Conservation (phyloP, 2,329 filamentous ascomycete species). For the Blastomyces parvus region DNA sequence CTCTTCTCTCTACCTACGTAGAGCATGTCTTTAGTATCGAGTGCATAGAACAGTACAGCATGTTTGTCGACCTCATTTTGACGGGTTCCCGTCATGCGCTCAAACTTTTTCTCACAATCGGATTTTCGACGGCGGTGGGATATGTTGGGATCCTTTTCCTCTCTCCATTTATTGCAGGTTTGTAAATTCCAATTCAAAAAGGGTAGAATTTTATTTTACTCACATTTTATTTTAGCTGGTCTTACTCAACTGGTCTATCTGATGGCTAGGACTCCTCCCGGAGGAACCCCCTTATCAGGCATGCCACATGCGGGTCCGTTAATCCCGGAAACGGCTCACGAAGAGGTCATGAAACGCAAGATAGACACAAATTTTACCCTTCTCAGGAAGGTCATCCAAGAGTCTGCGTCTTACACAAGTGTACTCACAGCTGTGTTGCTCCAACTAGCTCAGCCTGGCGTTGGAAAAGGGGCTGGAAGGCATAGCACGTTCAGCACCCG, state of each 20-base stretch:
- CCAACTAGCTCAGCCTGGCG: conserved; percentile 22
- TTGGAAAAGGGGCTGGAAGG: conserved; percentile 21
- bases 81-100: not conserved
- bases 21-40: not conserved
- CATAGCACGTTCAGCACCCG: conserved; percentile 22
- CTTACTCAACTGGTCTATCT: not conserved
- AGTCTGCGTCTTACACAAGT: conserved; percentile 4
- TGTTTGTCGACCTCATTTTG: not conserved
- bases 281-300: not conserved
- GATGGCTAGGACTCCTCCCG: not conserved
- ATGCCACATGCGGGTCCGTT: not conserved
- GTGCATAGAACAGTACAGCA: not conserved
- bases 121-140: not conserved
- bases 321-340: not conserved
- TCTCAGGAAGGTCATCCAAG: not conserved
- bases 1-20: not conserved
- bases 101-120: not conserved
- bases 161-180: conserved; percentile 1
- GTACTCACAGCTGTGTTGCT: conserved; percentile 18
- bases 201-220: not conserved
- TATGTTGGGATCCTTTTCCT: conserved; percentile 1
- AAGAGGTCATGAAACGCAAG: not conserved
- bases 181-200: not conserved
- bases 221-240: not conserved
- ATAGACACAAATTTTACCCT: not conserved